phyloP scores from a whole-genome alignment of 1,139 yeast genomes.

The Protomyces inundatus region DNA sequence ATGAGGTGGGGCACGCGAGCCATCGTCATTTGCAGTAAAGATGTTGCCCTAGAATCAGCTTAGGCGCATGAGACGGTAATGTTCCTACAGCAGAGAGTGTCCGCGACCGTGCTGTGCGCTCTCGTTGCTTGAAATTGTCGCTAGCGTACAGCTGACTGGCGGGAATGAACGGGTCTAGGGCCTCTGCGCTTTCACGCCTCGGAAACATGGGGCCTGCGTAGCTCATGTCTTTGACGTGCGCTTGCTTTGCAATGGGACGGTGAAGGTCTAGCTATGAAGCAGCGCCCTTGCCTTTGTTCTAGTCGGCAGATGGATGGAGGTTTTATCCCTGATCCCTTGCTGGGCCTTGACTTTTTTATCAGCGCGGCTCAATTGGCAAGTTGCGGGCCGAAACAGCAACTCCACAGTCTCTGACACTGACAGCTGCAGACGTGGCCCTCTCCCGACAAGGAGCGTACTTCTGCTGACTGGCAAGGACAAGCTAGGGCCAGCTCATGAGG shows the following conservation, averaged over 20 bases:
- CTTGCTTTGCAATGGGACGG: not conserved
- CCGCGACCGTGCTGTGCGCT: conserved; percentile 13
- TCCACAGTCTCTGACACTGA: too few relatives aligned
- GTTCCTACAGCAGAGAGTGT: conserved; percentile 8
- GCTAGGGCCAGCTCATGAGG: too few relatives aligned
- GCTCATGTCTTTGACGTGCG: not conserved
- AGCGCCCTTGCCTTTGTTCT: too few relatives aligned
- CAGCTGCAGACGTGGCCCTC: too few relatives aligned
- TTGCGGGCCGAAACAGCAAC: too few relatives aligned
- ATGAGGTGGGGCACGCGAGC: not conserved
- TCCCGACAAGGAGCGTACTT: not conserved
- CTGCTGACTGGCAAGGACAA: not conserved
- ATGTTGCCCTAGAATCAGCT: not conserved
- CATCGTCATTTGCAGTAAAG: not conserved
- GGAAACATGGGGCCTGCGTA: not conserved
- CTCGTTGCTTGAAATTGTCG: conserved; percentile 14
- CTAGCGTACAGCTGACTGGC: conserved; percentile 17
- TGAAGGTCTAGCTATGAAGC: too few relatives aligned
- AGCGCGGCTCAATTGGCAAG: too few relatives aligned
- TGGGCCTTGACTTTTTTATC: too few relatives aligned
- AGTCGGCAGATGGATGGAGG: too few relatives aligned
- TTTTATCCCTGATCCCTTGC: too few relatives aligned
- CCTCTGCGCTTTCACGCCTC: not conserved
- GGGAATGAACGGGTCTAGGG: conserved; percentile 14
- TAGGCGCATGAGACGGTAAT: not conserved